Evolutionary conservation across 495 filamentous ascomycete species (phyloP), one percentile per base, ranked within the genome.

Genomic region (Tuber calosporum): DNA sequence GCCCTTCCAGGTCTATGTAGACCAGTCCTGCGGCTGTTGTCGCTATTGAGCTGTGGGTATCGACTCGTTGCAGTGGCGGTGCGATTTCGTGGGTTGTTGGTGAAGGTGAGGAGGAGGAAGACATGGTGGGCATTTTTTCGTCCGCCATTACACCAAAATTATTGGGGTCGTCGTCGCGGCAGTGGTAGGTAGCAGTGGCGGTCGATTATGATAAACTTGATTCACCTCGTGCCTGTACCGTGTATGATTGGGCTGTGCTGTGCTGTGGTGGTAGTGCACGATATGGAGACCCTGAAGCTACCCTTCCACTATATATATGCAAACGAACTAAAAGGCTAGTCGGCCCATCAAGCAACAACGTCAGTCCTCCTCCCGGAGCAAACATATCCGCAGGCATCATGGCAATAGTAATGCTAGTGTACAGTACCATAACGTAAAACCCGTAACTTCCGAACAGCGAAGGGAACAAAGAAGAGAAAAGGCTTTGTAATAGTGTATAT

Each of bases 1-100:
- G 76, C 0, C 71, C 71, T 69, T 78, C 76, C 17, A 77, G 74
- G 48, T 78, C 76, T 17, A 77, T 66, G 40, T 78, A 78, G 30
- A 62, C 34, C 1, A 42, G 53, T n/a, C 58, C 66, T 40, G 58
- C n/a, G 42, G 26, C 13, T 9, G 26, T 62, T 30, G 53, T 62
- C 15, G 53, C 8, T 30, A 26, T 62, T 11, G 53, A 62, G 11
- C 53, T 62, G 53, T 30, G 53, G 9, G n/a, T 30, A 26, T 62
- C 53, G 53, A n/a, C 53, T 30, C 26, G 53, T 30, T 62, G 53
- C 4, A 62, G 11, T 17, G 53, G 26, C 17, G 26, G 53, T 62
- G 45, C 22, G 22, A 22, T 22, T 11, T 53, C 45, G 45, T 53
- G 45, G 20, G 45, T 22, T 9, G 7, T 4, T 22, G 19, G 43